Evolutionary conservation across 75 land plant species (phyloP), one percentile per base, ranked within the genome.

Genomic region (Azolla pinnata): DNA sequence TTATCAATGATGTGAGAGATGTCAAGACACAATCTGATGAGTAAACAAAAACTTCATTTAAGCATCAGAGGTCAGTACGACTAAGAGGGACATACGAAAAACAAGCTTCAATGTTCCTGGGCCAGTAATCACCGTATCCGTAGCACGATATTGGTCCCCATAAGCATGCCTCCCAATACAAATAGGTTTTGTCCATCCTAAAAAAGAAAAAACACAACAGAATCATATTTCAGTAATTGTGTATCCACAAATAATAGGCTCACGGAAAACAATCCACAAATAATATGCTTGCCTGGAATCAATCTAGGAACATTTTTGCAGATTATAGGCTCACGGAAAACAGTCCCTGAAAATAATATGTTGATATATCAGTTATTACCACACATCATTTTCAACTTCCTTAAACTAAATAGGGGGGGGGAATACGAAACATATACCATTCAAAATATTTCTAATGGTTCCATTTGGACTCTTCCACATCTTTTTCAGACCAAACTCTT

Each of bases 381-480:
- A 7, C 3, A 3, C 51, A 17, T 9, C 14, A 20, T 12, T 12
- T 4, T 14, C 19, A 48, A 48, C 51, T 8, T 20, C 7, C 19
- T 14, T 12, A 48, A 48, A 48, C 3, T 20, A 14, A 48, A 48
- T 12, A 46, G 12, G 21, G 49, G 49, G n/a, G 14, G 21, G 23
- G 2, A 46, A 46, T 46, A 2, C 14, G 42, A 46, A 24, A 14
- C 21, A 7, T 56, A 24, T 24, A 92, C 97, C 95, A 71, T 93
- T 89, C 52, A 93, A 65, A 53, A 93, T 86, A 68, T 93, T 93
- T 29, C 98, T 61, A 28, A 93, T 93, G 26, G 98, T 93, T 38
- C 98, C 98, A 75, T 93, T 93, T 4, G 98, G 98, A 71, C 98
- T 93, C 70, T 69, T 88, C 98, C 98, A 93, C 98, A 93, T 93